phyloP scores from a whole-genome alignment of 192 early-diverging fungal species.

The Diversispora epigaea region DNA sequence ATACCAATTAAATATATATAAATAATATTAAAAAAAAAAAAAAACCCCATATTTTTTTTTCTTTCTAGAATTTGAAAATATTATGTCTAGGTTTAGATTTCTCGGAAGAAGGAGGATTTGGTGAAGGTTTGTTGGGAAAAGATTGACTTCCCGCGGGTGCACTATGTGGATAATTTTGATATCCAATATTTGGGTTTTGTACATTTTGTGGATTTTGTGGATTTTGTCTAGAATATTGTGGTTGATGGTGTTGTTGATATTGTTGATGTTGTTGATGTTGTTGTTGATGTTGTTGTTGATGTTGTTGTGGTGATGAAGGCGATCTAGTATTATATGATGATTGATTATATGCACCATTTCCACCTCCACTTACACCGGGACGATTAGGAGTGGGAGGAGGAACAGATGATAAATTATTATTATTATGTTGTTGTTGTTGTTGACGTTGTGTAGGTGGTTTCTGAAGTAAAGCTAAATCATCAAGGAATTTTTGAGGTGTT shows the following conservation, averaged over 20 bases:
- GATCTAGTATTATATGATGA: neutral
- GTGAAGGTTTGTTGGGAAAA: no score
- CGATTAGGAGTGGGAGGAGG: neutral
- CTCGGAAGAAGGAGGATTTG: no score
- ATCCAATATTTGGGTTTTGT: no score
- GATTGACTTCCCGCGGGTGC: no score
- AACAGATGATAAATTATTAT: constrained; percentile 34
- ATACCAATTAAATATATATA: no score
- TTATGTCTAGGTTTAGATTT: no score
- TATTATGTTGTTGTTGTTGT: constrained; percentile 34
- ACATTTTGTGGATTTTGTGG: no score
- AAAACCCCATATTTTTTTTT: no score
- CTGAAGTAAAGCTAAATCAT: constrained; percentile 60
- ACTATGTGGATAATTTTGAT: no score
- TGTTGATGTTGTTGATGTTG: neutral
- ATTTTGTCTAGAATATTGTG: neutral
- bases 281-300: neutral
- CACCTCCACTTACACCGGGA: neutral
- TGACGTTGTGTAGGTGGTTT: constrained; percentile 9
- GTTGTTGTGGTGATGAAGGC: neutral
- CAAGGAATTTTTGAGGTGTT: constrained; percentile 67
- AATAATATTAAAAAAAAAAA: no score
- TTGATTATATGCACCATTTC: neutral
- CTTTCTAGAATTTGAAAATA: no score
- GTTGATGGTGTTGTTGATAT: neutral